Evolutionary conservation across 1,284 basidiomycete species (phyloP).

Genomic region (Clitocybe nebularis): DNA sequence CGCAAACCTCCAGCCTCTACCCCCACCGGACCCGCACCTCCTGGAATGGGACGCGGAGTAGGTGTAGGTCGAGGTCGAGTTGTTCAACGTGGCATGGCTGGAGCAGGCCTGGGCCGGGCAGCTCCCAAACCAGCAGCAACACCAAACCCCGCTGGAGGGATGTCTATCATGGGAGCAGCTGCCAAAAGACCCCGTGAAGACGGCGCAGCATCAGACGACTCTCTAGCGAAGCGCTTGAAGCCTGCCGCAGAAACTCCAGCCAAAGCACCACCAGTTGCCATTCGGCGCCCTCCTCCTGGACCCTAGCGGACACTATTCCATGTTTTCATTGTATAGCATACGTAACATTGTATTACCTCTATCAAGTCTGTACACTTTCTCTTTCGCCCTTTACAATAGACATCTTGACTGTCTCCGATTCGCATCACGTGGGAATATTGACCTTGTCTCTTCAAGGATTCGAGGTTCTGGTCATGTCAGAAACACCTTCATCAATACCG

Average conservation of each 20-base stretch:
- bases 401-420: too few relatives aligned
- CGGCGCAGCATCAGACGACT: conserved; percentile 46
- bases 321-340: conserved; percentile 2
- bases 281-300: conserved; percentile 6
- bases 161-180: conserved; percentile 67
- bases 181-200: conserved; percentile 64
- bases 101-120: conserved; percentile 22
- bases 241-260: conserved; percentile 35
- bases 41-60: conserved; percentile 15
- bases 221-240: conserved; percentile 69
- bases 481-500: conserved; percentile 18
- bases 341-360: conserved; percentile 2
- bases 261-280: conserved; percentile 8
- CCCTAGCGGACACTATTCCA: conserved; percentile 3
- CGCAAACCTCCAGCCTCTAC: conserved; percentile 20
- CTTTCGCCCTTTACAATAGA: background rate
- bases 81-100: conserved; percentile 16
- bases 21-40: conserved; percentile 8
- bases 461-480: conserved; percentile 2
- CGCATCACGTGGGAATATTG: background rate
- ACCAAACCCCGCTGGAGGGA: conserved; percentile 29
- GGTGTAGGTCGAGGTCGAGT: conserved; percentile 16
- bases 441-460: too few relatives aligned
- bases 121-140: conserved; percentile 24
- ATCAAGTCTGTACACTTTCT: background rate